Base-by-base conservation (phyloP, 1,284 basidiomycete species). In the Leccinum solheimii region DNA sequence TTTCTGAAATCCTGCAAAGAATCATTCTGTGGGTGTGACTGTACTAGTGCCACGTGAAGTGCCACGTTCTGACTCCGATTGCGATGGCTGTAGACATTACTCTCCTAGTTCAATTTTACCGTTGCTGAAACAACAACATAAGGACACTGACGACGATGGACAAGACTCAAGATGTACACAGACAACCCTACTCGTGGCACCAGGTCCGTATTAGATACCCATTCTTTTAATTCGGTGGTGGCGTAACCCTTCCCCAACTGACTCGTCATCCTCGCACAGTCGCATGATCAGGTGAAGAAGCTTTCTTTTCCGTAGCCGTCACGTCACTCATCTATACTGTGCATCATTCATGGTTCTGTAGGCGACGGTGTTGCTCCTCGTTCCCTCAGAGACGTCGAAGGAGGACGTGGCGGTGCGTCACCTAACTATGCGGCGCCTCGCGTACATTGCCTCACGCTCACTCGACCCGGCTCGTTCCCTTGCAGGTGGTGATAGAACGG, bases 311-410 rank as follows among this genome's bases (percentile, higher is more conserved):
- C 21, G 45, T 59, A 45, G 50, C 38, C 34, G n/a, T 62, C 62
- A 54, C 55, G 34, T 36, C 48, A 49, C 48, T 58, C 55, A 62
- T 70, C 64, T 65, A 66, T 40, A 62, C 73, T 62, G 58, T 67
- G 57, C 61, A 57, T 55, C 61, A 62, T 58, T 30, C 27, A 30
- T 51, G 26, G 58, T 56, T 63, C 63, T 57, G 45, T 66, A 92
- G 90, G 90, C 89, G 34, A 92, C 90, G n/a, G 83, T 92, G 19
- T 77, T 92, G 30, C 77, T 92, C 43, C 80, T 88, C 67, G 83
- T 92, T 40, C 90, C 90, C 0, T 85, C 86, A 66, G 83, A 85
- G 62, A 86, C 86, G 2, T 78, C 83, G 56, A 86, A 87, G 63
- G 87, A 90, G 34, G 89, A 92, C 66, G 77, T 91, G 19, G 76